Evolutionary conservation across 1,284 basidiomycete genomes (phyloP).

Genomic region (Xanthoconium separans): DNA sequence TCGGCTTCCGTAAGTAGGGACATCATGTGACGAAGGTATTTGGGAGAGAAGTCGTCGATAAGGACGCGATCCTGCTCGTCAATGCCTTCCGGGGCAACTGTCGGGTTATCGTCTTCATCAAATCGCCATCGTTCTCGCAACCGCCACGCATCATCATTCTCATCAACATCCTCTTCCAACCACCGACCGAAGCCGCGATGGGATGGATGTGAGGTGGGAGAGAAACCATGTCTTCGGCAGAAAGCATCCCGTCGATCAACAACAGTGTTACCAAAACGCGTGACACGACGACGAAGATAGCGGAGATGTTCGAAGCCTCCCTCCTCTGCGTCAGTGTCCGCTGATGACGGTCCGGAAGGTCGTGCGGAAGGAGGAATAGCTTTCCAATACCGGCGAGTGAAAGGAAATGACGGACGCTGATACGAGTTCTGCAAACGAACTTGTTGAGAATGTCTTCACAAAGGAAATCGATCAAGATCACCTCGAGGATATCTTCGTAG

Average conservation of each 20-base stretch:
- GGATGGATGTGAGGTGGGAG: conserved; percentile 10
- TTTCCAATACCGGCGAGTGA: conserved; percentile 64
- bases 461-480: conserved; percentile 33
- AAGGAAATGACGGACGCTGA: conserved; percentile 50
- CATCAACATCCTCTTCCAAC: conserved; percentile 32
- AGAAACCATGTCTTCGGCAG: conserved; percentile 27
- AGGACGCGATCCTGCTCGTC: conserved; percentile 69
- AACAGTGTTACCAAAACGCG: conserved; percentile 79
- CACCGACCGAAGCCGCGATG: conserved; percentile 14
- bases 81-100: conserved; percentile 55
- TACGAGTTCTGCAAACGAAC: conserved; percentile 52
- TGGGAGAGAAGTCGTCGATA: conserved; percentile 67
- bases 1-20: conserved; percentile 50
- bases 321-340: conserved; percentile 34
- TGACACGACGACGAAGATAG: conserved; percentile 68
- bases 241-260: conserved; percentile 68
- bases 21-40: conserved; percentile 61
- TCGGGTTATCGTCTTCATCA: conserved; percentile 61
- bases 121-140: conserved; percentile 68
- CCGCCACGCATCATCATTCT: conserved; percentile 40
- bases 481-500: conserved; percentile 87
- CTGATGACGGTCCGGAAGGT: conserved; percentile 37
- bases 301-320: conserved; percentile 43
- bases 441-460: not conserved
- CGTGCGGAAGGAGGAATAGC: conserved; percentile 41